These are phyloP conservation scores for Coemansia sp. DNA, from an alignment of 371 early-diverging fungal species.

Conservation along the genomic window DNA sequence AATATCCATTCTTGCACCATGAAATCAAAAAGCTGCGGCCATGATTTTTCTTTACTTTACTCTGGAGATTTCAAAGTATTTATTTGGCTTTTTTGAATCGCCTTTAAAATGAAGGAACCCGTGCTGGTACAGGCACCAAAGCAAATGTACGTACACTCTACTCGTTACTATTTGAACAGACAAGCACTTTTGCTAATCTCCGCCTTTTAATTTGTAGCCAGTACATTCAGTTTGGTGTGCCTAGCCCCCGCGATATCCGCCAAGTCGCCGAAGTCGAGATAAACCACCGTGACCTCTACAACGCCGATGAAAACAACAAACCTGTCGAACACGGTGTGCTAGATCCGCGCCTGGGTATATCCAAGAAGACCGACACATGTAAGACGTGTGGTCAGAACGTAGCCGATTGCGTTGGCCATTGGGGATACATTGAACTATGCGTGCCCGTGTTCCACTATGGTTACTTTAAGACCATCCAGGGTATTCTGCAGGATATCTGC, in stretches of 20 bases:
- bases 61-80: background rate
- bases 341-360: constrained; percentile 86
- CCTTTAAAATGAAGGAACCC: constrained; percentile 65
- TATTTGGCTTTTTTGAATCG: background rate
- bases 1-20: no score
- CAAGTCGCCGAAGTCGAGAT: constrained; percentile 78
- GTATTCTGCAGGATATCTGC: constrained; percentile 96
- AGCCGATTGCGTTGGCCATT: constrained; percentile 98
- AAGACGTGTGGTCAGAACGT: constrained; percentile 90
- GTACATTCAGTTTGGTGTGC: constrained; percentile 51
- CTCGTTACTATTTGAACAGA: background rate
- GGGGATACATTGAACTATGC: constrained; percentile 91
- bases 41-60: background rate
- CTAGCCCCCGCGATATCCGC: constrained; percentile 50
- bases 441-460: constrained; percentile 99
- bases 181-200: background rate
- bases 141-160: constrained; percentile 61
- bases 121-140: constrained; percentile 75
- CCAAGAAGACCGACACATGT: constrained; percentile 83
- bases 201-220: constrained; percentile 17
- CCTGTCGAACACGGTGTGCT: constrained; percentile 88
- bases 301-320: constrained; percentile 64
- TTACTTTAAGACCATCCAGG: constrained; percentile 87
- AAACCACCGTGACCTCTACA: constrained; percentile 89
- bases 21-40: no score